Evolutionary conservation across 2,329 filamentous ascomycete genomes (phyloP).

Genomic region (Penicillium sclerotigenum): DNA sequence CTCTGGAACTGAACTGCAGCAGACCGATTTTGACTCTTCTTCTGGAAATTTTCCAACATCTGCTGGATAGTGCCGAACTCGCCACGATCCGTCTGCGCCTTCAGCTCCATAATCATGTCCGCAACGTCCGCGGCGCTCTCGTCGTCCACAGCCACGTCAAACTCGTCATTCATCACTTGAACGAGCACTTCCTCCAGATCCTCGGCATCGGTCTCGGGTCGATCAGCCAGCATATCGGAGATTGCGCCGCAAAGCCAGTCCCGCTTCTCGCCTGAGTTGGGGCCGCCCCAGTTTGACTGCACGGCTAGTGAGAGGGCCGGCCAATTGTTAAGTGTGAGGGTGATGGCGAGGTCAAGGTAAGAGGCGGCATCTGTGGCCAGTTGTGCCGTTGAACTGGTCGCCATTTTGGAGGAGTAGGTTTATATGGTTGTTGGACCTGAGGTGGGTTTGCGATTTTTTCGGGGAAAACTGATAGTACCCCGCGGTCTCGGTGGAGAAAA

Average conservation of each 20-base stretch:
- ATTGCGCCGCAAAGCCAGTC: constrained; percentile 94
- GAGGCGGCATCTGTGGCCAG: constrained; percentile 55
- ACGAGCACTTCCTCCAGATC: constrained; percentile 82
- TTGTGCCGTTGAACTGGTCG: constrained; percentile 15
- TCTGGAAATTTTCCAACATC: constrained; percentile 52
- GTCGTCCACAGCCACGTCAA: constrained; percentile 89
- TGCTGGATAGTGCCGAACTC: constrained; percentile 63
- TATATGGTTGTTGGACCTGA: neutral
- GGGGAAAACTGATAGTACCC: constrained; percentile 8
- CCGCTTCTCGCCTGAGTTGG: constrained; percentile 78
- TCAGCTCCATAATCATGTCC: constrained; percentile 65
- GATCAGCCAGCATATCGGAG: constrained; percentile 68
- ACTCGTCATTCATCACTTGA: constrained; percentile 93
- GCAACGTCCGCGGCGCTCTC: constrained; percentile 76
- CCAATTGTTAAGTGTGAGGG: constrained; percentile 83
- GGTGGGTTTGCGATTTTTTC: neutral
- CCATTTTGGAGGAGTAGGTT: constrained; percentile 16
- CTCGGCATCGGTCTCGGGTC: constrained; percentile 64
- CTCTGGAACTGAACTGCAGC: constrained; percentile 35
- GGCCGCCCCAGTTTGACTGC: constrained; percentile 81
- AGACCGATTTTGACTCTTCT: constrained; percentile 39
- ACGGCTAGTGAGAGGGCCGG: constrained; percentile 82
- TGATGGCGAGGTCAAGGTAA: constrained; percentile 82
- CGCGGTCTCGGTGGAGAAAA: constrained; percentile 7
- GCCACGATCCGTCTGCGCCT: constrained; percentile 62